Evolutionary conservation across 768 basidiomycete genomes (phyloP).

Genomic region (Collybia nuda): DNA sequence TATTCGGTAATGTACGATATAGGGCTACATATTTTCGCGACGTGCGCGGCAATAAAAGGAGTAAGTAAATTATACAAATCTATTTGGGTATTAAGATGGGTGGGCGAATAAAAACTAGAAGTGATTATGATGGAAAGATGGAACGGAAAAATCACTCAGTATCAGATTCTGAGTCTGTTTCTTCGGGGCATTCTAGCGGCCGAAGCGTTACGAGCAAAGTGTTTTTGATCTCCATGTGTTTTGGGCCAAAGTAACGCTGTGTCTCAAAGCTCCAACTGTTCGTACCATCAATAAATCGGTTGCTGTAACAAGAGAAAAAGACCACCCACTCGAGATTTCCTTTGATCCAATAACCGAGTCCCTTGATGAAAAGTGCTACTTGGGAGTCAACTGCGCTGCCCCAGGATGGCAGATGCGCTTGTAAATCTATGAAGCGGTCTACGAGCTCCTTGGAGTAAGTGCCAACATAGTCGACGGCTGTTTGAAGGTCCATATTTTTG

Average conservation of each 20-base stretch:
- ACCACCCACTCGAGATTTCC: conserved; percentile 55
- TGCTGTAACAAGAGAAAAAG: neutral
- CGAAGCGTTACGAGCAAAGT: conserved; percentile 45
- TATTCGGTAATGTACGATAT: conserved; percentile 1
- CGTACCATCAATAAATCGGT: conserved; percentile 14
- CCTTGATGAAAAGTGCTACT: conserved; percentile 52
- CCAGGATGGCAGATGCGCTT: conserved; percentile 47
- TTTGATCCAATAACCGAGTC: conserved; percentile 57
- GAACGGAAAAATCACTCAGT: conserved; percentile 26
- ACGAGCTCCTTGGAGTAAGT: conserved; percentile 49
- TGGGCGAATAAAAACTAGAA: neutral
- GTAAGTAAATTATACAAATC: conserved; percentile 2
- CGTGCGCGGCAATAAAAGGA: neutral
- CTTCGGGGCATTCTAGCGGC: conserved; percentile 34
- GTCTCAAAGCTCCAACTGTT: conserved; percentile 68
- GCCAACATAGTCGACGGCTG: conserved; percentile 58
- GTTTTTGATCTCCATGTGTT: conserved; percentile 49
- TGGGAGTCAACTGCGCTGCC: conserved; percentile 47
- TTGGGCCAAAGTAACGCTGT: conserved; percentile 63
- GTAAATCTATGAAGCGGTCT: conserved; percentile 45
- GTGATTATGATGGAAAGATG: neutral
- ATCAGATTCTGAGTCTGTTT: conserved; percentile 37
- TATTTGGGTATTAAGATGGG: neutral
- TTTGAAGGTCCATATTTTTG: conserved; percentile 51
- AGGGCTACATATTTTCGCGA: conserved; percentile 1